phyloP scores from a whole-genome alignment of 1,284 basidiomycete genomes.

The Vanrija pseudolonga region DNA sequence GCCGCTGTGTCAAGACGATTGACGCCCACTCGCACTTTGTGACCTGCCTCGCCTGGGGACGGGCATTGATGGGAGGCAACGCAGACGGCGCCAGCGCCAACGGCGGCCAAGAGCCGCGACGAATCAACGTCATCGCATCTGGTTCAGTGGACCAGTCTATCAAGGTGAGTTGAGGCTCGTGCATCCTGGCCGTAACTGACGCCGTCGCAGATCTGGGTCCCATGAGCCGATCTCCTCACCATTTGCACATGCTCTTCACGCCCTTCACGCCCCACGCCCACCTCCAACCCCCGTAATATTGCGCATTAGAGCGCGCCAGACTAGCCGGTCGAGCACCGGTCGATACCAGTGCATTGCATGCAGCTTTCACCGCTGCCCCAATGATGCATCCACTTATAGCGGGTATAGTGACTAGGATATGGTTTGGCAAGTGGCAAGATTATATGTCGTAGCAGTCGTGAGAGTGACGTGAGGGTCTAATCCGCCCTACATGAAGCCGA shows the following conservation, averaged over 20 bases:
- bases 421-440: too few species aligned
- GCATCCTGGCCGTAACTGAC: not conserved
- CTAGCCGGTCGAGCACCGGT: too few species aligned
- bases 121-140: constrained; percentile 75
- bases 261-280: too few species aligned
- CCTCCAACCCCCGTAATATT: too few species aligned
- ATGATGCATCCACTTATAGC: too few species aligned
- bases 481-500: constrained; percentile 23
- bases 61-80: constrained; percentile 53
- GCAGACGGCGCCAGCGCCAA: constrained; percentile 17
- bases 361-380: too few species aligned
- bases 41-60: constrained; percentile 74
- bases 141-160: constrained; percentile 70
- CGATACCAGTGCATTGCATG: too few species aligned
- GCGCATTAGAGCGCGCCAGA: too few species aligned
- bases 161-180: constrained; percentile 39
- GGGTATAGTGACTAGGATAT: too few species aligned
- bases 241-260: too few species aligned
- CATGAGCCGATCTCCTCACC: constrained; percentile 1
- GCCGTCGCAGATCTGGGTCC: constrained; percentile 16
- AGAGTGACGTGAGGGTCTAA: not conserved
- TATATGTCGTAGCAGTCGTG: too few species aligned
- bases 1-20: constrained; percentile 74
- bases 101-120: constrained; percentile 53
- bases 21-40: constrained; percentile 85